These are phyloP conservation scores for Ogataea hybrid DNA, from an alignment of 1,139 yeast species.

Conservation along the genomic window DNA sequence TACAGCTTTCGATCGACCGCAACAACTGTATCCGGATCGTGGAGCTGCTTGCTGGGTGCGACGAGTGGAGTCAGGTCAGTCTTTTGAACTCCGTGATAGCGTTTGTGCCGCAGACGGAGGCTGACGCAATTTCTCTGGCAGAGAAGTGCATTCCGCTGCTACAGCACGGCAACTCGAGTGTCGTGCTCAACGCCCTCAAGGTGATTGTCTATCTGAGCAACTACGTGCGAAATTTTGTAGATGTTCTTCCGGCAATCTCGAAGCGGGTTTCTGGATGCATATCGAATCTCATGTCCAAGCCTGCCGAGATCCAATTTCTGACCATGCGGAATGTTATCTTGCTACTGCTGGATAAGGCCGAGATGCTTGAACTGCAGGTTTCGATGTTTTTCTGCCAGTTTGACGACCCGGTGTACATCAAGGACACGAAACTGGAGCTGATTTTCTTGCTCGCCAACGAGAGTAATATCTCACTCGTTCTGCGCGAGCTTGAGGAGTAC, in stretches of 20 bases:
- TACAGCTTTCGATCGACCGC: conserved; percentile 55
- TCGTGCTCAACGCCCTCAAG: conserved; percentile 74
- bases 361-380: conserved; percentile 63
- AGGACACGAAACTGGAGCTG: conserved; percentile 87
- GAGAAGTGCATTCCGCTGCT: conserved; percentile 71
- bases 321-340: conserved; percentile 79
- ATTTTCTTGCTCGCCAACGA: conserved; percentile 75
- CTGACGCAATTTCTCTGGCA: conserved; percentile 65
- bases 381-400: conserved; percentile 78
- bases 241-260: conserved; percentile 52
- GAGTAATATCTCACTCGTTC: conserved; percentile 56
- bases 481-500: conserved; percentile 78
- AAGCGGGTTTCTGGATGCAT: conserved; percentile 70
- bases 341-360: conserved; percentile 64
- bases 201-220: conserved; percentile 71
- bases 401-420: conserved; percentile 84
- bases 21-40: conserved; percentile 55
- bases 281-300: conserved; percentile 68
- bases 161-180: conserved; percentile 80
- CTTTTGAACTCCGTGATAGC: conserved; percentile 67
- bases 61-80: conserved; percentile 81
- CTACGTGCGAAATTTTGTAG: conserved; percentile 50
- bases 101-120: conserved; percentile 66
- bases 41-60: conserved; percentile 48
- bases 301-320: conserved; percentile 81